phyloP scores from a whole-genome alignment of 202 grass and related monocot genomes.

The Digitaria exilis region DNA sequence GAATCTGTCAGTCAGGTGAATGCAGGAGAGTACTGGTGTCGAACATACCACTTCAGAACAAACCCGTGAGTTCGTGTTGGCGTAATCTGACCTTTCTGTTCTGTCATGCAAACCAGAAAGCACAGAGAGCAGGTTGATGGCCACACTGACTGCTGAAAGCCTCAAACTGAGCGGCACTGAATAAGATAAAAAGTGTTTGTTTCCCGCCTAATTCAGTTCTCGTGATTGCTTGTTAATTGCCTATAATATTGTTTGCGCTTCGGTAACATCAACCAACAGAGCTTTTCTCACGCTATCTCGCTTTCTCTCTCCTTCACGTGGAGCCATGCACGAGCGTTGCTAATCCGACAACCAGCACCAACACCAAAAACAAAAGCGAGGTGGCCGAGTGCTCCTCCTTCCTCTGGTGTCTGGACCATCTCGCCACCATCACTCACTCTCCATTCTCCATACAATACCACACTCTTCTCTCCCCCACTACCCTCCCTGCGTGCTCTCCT shows the following conservation, averaged over 20 bases:
- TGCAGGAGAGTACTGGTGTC: not conserved
- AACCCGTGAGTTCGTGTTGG: not conserved
- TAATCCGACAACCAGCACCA: conserved; percentile 51
- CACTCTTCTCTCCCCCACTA: not conserved
- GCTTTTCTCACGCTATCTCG: conserved; percentile 1
- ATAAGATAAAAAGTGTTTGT: not conserved
- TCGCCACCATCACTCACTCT: conserved; percentile 10
- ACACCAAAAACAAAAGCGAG: conserved; percentile 52
- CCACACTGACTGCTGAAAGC: not conserved
- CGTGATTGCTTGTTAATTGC: conserved; percentile 1
- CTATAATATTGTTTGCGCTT: not conserved
- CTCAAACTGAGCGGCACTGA: not conserved
- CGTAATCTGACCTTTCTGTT: not conserved
- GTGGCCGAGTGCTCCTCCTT: conserved; percentile 28
- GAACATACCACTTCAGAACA: conserved; percentile 9
- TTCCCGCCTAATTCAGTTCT: not conserved
- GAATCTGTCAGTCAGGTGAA: conserved; percentile 2
- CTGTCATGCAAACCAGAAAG: not conserved
- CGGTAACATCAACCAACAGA: not conserved
- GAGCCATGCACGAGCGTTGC: conserved; percentile 54
- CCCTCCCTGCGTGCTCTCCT: not conserved
- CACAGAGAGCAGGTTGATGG: too few species aligned
- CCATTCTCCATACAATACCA: not conserved
- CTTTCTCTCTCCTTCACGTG: conserved; percentile 61
- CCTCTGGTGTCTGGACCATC: too few species aligned